Percentiles rank a stretch among this genome's conserved stretches.
These are phyloP conservation scores for Xylaria sp. DNA, from an alignment of 495 filamentous ascomycete genomes.

Conservation along the genomic window DNA sequence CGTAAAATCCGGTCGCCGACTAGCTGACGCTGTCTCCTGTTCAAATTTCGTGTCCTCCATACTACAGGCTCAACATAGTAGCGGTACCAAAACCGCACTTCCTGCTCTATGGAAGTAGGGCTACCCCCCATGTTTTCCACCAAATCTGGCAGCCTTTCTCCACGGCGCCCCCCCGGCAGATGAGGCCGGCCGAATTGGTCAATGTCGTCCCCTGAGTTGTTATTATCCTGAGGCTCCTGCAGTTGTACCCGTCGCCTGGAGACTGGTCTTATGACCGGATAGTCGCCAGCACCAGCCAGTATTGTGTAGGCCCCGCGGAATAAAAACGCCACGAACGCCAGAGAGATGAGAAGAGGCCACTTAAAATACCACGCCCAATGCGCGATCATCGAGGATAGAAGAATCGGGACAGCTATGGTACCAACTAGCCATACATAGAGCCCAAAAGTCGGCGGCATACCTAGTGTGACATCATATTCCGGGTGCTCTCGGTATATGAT, in stretches of 20 bases:
- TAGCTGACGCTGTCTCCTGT: not conserved
- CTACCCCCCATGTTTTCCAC: not conserved
- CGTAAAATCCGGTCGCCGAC: not conserved
- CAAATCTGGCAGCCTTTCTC: not conserved
- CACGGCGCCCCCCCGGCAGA: not conserved
- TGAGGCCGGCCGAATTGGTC: not conserved
- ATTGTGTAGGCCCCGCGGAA: not conserved
- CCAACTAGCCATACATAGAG: not conserved
- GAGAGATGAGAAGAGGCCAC: not conserved
- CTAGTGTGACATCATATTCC: too few species aligned
- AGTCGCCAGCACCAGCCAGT: not conserved
- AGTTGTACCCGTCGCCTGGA: too few species aligned
- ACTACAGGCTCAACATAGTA: not conserved
- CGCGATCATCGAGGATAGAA: not conserved
- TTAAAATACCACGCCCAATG: not conserved
- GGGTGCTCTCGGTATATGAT: not conserved
- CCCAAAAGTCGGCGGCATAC: too few species aligned
- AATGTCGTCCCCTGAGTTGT: too few species aligned
- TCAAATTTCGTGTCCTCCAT: too few species aligned
- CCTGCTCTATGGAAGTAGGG: too few species aligned
- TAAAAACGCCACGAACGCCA: not conserved
- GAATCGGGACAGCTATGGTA: not conserved
- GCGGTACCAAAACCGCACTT: not conserved
- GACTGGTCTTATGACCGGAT: not conserved
- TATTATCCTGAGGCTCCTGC: too few species aligned